Evolutionary conservation across 345 rosid species (phyloP).

Genomic region (Melaleuca quinquenervia): DNA sequence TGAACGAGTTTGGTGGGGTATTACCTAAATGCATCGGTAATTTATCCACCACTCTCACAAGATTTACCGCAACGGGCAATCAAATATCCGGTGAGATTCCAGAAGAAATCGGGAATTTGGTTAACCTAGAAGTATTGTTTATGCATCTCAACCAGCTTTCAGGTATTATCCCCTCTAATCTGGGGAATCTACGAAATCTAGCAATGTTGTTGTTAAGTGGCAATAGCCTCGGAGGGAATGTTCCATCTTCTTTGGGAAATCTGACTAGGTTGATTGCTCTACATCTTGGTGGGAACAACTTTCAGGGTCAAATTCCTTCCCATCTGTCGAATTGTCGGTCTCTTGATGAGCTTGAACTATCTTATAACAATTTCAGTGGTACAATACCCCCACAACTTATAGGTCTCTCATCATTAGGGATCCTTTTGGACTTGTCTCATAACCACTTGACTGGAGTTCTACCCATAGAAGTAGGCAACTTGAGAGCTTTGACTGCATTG

Average conservation of each 20-base stretch:
- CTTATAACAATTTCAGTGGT: background rate
- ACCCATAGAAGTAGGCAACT: background rate
- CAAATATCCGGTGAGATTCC: background rate
- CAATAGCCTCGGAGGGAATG: background rate
- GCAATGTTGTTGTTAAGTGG: rapidly evolving
- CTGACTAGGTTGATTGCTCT: background rate
- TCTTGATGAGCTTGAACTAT: background rate
- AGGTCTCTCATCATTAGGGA: background rate
- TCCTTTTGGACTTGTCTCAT: background rate
- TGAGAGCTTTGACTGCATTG: background rate
- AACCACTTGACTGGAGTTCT: background rate
- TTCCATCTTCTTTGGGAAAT: background rate
- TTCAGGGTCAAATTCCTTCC: background rate
- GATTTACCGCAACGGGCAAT: rapidly evolving
- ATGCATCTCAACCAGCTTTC: background rate
- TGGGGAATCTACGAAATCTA: background rate
- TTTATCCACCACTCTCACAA: background rate
- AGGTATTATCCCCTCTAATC: background rate
- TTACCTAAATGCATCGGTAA: background rate
- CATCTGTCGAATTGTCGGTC: rapidly evolving
- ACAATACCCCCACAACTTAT: background rate
- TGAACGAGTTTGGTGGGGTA: background rate
- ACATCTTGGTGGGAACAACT: background rate
- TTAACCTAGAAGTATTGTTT: background rate
- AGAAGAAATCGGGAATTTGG: background rate